These are phyloP conservation scores for Galerina marginata DNA, from an alignment of 768 basidiomycete species.

Conservation along the genomic window DNA sequence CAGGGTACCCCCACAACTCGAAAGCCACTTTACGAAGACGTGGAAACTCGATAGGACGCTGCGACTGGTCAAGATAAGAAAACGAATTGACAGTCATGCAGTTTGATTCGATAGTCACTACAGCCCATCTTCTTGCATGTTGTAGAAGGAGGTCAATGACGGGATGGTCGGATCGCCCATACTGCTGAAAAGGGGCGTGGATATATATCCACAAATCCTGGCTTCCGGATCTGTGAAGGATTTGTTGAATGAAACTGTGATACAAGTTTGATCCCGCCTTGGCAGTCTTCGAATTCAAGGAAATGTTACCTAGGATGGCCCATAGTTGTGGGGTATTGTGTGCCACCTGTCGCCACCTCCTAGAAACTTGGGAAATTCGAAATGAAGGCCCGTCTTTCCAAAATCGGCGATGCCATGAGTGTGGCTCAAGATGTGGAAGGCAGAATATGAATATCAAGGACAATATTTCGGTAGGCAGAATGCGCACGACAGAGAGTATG, in stretches of 20 bases:
- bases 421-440: background rate
- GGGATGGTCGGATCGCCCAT: background rate
- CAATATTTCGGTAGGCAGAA: background rate
- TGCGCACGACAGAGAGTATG: background rate
- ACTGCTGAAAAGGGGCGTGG: background rate
- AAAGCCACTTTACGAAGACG: background rate
- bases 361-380: constrained; percentile 5
- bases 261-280: background rate
- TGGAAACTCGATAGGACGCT: background rate
- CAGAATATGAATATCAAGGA: background rate
- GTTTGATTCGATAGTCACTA: background rate
- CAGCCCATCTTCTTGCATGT: background rate
- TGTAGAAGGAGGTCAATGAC: background rate
- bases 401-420: background rate
- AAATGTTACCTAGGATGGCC: background rate
- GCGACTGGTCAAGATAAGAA: background rate
- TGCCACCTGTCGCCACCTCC: constrained; percentile 6
- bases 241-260: background rate
- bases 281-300: background rate
- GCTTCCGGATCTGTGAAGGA: background rate
- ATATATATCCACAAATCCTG: background rate
- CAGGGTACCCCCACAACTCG: background rate
- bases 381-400: background rate
- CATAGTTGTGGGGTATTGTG: constrained; percentile 5
- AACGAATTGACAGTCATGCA: background rate